Percentiles rank a stretch among this genome's conserved stretches.
These are phyloP conservation scores for Fraxinus sp. DNA, from an alignment of 305 asterid species.

Conservation along the genomic window DNA sequence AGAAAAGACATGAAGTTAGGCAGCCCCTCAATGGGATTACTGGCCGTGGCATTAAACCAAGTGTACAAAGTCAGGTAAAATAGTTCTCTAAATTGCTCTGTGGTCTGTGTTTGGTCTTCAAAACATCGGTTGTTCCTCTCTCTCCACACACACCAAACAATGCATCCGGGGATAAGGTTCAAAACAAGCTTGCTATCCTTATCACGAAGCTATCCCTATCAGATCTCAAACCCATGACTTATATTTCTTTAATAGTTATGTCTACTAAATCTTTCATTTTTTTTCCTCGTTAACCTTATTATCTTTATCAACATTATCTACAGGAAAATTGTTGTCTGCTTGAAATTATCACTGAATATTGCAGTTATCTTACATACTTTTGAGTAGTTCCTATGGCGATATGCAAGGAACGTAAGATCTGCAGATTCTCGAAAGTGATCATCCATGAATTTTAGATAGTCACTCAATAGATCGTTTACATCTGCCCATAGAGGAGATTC, in stretches of 20 bases:
- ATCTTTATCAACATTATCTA: neutral
- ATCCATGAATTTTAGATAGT: slow-evolving; percentile 84
- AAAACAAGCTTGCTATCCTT: no score
- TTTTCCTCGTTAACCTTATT: neutral
- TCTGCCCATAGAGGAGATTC: slow-evolving; percentile 85
- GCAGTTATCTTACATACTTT: slow-evolving; percentile 56
- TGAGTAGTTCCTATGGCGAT: slow-evolving; percentile 92
- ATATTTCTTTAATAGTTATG: neutral
- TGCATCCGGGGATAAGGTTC: no score
- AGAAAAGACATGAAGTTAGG: no score
- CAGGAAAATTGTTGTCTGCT: neutral
- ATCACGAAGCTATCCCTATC: neutral
- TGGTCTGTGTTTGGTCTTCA: no score
- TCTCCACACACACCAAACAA: no score
- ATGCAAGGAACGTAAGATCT: slow-evolving; percentile 93
- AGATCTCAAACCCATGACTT: neutral
- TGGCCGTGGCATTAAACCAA: no score
- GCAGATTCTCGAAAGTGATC: slow-evolving; percentile 96
- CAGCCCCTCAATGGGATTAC: no score
- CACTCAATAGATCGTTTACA: slow-evolving; percentile 57
- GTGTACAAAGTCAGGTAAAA: no score
- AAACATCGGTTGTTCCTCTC: no score
- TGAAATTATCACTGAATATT: neutral
- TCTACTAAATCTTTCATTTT: neutral
- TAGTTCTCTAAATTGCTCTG: no score